These are phyloP conservation scores for Rhodamnia rubescens DNA, from an alignment of 345 rosid genomes.

Conservation along the genomic window DNA sequence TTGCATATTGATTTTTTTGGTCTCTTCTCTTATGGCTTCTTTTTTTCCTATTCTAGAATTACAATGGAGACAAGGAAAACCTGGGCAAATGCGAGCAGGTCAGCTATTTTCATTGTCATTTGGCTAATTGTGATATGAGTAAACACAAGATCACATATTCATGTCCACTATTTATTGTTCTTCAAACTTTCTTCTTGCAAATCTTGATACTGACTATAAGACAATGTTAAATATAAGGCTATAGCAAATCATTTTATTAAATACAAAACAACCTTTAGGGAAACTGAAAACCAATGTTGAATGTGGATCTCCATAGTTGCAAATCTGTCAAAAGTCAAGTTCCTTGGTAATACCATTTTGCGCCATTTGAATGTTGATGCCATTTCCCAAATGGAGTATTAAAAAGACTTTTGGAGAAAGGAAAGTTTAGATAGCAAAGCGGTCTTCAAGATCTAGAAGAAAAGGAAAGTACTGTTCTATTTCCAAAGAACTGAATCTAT, in stretches of 20 bases:
- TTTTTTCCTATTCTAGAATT: slow-evolving; percentile 27
- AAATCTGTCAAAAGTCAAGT: neutral
- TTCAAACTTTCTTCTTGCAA: neutral
- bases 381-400: neutral
- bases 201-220: neutral
- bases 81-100: slow-evolving; percentile 95
- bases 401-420: neutral
- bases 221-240: neutral
- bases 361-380: neutral
- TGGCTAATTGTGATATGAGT: neutral
- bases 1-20: neutral
- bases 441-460: neutral
- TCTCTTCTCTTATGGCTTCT: neutral
- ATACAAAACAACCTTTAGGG: neutral
- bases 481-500: neutral
- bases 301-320: neutral
- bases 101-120: neutral
- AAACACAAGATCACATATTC: neutral
- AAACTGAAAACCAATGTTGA: neutral
- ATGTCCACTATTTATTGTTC: neutral
- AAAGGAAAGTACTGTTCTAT: neutral
- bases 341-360: neutral
- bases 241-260: neutral
- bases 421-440: neutral
- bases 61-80: slow-evolving; percentile 76